These are phyloP conservation scores for Leccinum rimulosum DNA, from an alignment of 768 basidiomycete genomes.

Conservation along the genomic window DNA sequence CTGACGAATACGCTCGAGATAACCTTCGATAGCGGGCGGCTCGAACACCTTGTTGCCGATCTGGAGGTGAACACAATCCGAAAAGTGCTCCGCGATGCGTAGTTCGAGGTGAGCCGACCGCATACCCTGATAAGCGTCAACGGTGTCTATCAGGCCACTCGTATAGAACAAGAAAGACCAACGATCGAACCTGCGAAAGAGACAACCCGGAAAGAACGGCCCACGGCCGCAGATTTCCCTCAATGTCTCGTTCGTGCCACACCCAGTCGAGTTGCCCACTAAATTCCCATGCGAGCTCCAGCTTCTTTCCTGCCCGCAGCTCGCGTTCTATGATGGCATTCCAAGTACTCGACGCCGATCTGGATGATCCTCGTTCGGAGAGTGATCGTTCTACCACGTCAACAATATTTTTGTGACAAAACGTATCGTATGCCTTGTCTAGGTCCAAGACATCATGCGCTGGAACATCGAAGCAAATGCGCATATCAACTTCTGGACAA, in stretches of 20 bases:
- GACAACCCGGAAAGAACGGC: constrained; percentile 74
- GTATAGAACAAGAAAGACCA: neutral
- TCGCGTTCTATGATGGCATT: constrained; percentile 55
- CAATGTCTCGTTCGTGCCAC: constrained; percentile 65
- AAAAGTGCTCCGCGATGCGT: constrained; percentile 68
- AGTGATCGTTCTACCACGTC: constrained; percentile 54
- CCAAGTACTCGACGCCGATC: constrained; percentile 47
- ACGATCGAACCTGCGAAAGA: constrained; percentile 56
- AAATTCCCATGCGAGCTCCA: constrained; percentile 79
- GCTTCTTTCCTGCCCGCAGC: constrained; percentile 49
- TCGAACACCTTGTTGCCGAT: constrained; percentile 54
- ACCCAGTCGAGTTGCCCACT: constrained; percentile 84
- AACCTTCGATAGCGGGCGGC: constrained; percentile 85
- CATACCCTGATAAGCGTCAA: constrained; percentile 29
- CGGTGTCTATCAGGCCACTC: constrained; percentile 13
- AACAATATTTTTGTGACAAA: constrained; percentile 63
- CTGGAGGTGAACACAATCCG: constrained; percentile 40
- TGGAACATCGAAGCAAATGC: constrained; percentile 71
- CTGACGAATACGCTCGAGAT: constrained; percentile 67
- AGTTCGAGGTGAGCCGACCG: constrained; percentile 64
- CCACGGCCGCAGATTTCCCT: constrained; percentile 64
- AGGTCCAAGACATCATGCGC: constrained; percentile 37
- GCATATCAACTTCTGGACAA: constrained; percentile 64
- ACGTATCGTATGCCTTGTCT: constrained; percentile 43
- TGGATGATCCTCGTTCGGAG: constrained; percentile 31